Evolutionary conservation across 352 stramenopile species (phyloP).

Genomic region (Globisporangium solare): DNA sequence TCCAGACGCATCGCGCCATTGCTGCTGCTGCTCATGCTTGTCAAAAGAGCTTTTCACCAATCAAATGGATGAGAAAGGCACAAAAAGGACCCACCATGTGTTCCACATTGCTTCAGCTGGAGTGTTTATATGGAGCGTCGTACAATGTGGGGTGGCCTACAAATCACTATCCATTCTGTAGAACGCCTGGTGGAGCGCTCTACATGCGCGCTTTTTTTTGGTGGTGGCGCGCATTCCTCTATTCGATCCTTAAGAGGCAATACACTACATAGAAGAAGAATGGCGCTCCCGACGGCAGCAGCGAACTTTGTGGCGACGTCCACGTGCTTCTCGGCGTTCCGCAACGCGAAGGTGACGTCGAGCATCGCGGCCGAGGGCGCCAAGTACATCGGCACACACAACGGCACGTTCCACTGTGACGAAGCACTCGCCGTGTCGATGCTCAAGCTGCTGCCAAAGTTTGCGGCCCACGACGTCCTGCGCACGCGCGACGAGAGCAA

Average conservation of each 20-base stretch:
- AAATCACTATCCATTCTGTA: not conserved
- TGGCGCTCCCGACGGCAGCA: slow-evolving; percentile 64
- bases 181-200: not conserved
- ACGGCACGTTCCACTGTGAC: slow-evolving; percentile 98
- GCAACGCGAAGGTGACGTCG: slow-evolving; percentile 44
- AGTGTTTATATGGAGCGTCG: too few relatives aligned
- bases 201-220: slow-evolving; percentile 8
- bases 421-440: slow-evolving; percentile 97
- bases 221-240: not conserved
- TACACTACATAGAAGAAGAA: slow-evolving; percentile 18
- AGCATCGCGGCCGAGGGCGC: slow-evolving; percentile 25
- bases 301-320: slow-evolving; percentile 59
- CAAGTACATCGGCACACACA: slow-evolving; percentile 96
- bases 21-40: slow-evolving; percentile 10
- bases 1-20: slow-evolving; percentile 21
- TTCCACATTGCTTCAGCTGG: not conserved
- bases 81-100: not conserved
- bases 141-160: too few relatives aligned
- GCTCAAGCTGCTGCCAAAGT: slow-evolving; percentile 93
- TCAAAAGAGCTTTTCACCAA: slow-evolving; percentile 7
- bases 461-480: slow-evolving; percentile 70
- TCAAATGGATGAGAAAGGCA: not conserved
- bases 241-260: not conserved
- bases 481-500: slow-evolving; percentile 89
- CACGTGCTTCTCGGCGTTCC: slow-evolving; percentile 59